Evolutionary conservation across 2,329 filamentous ascomycete species (phyloP).

Genomic region (Paecilomyces sp.): DNA sequence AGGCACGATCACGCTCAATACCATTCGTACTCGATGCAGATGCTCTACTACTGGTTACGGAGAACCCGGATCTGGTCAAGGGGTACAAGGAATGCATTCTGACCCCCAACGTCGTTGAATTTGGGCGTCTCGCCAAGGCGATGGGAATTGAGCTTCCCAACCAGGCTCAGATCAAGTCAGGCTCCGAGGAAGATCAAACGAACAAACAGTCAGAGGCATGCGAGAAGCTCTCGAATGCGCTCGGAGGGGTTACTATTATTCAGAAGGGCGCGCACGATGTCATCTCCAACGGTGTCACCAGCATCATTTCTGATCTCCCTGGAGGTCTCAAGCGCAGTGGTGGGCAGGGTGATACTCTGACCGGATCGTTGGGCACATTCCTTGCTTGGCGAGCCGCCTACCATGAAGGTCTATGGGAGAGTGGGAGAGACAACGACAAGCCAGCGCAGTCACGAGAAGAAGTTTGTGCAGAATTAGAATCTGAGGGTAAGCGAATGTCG

Average conservation of each 20-base stretch:
- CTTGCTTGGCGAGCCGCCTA: conserved; percentile 86
- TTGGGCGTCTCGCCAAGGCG: conserved; percentile 70
- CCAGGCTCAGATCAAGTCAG: conserved; percentile 29
- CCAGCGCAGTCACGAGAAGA: conserved; percentile 32
- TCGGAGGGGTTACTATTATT: conserved; percentile 83
- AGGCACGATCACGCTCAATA: conserved; percentile 62
- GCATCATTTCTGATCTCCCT: conserved; percentile 66
- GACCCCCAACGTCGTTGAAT: conserved; percentile 94
- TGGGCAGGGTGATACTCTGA: conserved; percentile 92
- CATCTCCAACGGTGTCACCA: conserved; percentile 71
- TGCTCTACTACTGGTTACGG: conserved; percentile 70
- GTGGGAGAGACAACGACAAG: conserved; percentile 21
- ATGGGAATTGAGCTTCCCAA: conserved; percentile 57
- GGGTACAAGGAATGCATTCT: conserved; percentile 80
- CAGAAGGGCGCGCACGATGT: conserved; percentile 81
- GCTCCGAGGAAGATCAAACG: conserved; percentile 31
- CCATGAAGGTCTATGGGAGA: conserved; percentile 70
- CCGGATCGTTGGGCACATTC: conserved; percentile 80
- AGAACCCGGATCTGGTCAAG: conserved; percentile 65
- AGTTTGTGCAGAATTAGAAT: conserved; percentile 33
- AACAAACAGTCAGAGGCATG: conserved; percentile 53
- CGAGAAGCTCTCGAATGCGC: conserved; percentile 61
- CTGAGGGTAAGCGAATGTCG: conserved; percentile 49
- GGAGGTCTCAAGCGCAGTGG: conserved; percentile 87
- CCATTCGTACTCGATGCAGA: conserved; percentile 91